Conservation (phyloP, 768 basidiomycete genomes). For the Mycena kentingensis region DNA sequence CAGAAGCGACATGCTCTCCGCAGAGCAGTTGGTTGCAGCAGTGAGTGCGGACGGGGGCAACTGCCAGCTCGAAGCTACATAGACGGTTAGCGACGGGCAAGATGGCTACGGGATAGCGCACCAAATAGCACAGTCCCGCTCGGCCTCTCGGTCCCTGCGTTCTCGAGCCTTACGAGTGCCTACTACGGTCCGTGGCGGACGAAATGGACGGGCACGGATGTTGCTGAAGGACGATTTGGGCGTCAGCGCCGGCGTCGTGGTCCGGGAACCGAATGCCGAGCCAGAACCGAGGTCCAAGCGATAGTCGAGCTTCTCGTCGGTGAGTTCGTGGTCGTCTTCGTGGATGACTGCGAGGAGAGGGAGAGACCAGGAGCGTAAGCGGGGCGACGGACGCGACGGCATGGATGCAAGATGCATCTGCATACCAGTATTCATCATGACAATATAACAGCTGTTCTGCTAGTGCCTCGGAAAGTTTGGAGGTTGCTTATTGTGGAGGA, state of each 20-base stretch:
- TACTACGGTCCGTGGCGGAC: background rate
- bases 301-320: background rate
- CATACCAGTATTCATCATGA: no score
- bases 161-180: background rate
- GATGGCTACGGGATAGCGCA: background rate
- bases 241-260: background rate
- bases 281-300: conserved; percentile 1
- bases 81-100: background rate
- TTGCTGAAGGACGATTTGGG: background rate
- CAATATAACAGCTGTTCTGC: no score
- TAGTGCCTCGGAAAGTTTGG: no score
- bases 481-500: no score
- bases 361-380: no score
- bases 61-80: background rate
- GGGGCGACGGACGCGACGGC: no score
- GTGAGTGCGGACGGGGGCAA: background rate
- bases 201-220: background rate
- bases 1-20: background rate
- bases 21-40: background rate
- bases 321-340: background rate
- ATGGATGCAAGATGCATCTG: no score
- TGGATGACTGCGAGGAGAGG: background rate
- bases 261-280: background rate
- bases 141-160: background rate
- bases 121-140: conserved; percentile 2